Conservation (phyloP, 495 filamentous ascomycete genomes). For the Jackrogersella multiformis region DNA sequence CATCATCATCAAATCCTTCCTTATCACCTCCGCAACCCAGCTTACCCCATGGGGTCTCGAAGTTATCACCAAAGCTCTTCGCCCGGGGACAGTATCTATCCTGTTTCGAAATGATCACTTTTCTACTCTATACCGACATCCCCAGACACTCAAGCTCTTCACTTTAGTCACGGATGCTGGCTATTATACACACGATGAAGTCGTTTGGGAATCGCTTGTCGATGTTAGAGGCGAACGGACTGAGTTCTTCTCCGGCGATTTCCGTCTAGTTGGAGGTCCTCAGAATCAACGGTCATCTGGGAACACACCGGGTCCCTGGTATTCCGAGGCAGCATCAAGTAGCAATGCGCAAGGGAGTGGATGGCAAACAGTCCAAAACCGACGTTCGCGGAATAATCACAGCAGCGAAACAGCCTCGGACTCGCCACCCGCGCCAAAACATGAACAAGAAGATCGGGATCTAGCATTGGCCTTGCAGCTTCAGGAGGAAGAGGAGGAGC, state of each 20-base stretch:
- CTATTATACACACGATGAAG: slow-evolving; percentile 85
- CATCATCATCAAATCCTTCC: slow-evolving; percentile 79
- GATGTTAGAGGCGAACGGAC: slow-evolving; percentile 86
- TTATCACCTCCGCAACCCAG: slow-evolving; percentile 81
- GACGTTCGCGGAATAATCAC: slow-evolving; percentile 46
- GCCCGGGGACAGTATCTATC: slow-evolving; percentile 81
- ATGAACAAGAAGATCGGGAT: slow-evolving; percentile 80
- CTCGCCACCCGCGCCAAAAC: slow-evolving; percentile 49
- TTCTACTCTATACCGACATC: slow-evolving; percentile 86
- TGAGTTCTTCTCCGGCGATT: slow-evolving; percentile 90
- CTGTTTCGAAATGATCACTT: slow-evolving; percentile 98
- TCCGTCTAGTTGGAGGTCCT: slow-evolving; percentile 77
- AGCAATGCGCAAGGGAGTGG: slow-evolving; percentile 43
- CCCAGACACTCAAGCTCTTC: slow-evolving; percentile 72
- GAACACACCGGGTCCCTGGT: slow-evolving; percentile 11
- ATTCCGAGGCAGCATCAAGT: slow-evolving; percentile 17
- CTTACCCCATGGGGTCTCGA: slow-evolving; percentile 83
- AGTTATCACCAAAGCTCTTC: slow-evolving; percentile 69
- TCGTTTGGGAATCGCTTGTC: slow-evolving; percentile 94
- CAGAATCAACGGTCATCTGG: slow-evolving; percentile 40
- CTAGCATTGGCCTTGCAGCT: slow-evolving; percentile 81
- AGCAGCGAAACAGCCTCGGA: slow-evolving; percentile 36
- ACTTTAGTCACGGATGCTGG: slow-evolving; percentile 92
- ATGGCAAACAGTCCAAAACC: slow-evolving; percentile 63
- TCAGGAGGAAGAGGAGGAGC: slow-evolving; percentile 84